phyloP scores from a whole-genome alignment of 768 basidiomycete genomes.

The Rhizopogon rudus region DNA sequence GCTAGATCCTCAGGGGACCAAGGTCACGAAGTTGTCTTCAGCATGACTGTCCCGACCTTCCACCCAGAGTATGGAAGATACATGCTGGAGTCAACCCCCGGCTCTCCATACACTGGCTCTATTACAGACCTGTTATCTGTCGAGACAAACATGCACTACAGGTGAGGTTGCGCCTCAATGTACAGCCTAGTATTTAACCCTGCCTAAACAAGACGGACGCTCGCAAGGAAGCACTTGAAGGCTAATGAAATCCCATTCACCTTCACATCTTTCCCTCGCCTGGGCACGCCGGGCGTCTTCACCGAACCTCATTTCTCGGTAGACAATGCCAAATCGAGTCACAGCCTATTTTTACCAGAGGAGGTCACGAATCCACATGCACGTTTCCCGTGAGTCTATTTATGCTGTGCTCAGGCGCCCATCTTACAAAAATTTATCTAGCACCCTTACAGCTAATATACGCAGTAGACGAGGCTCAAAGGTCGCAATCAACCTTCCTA shows the following conservation, averaged over 20 bases:
- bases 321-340: slow-evolving; percentile 73
- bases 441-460: slow-evolving; percentile 97
- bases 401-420: slow-evolving; percentile 7
- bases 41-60: slow-evolving; percentile 79
- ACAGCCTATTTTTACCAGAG: slow-evolving; percentile 91
- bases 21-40: slow-evolving; percentile 22
- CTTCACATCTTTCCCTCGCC: slow-evolving; percentile 90
- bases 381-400: slow-evolving; percentile 77
- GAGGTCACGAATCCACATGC: slow-evolving; percentile 97
- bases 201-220: slow-evolving; percentile 53
- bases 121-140: slow-evolving; percentile 85
- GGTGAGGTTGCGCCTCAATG: slow-evolving; percentile 37
- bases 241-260: slow-evolving; percentile 88
- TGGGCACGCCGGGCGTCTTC: slow-evolving; percentile 86
- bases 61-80: slow-evolving; percentile 98
- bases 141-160: slow-evolving; percentile 91
- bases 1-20: neutral
- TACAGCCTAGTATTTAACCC: slow-evolving; percentile 2
- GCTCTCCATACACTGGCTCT: slow-evolving; percentile 87
- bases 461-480: slow-evolving; percentile 86
- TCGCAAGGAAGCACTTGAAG: slow-evolving; percentile 80
- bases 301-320: slow-evolving; percentile 88
- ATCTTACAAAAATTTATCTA: slow-evolving; percentile 28
- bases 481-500: slow-evolving; percentile 91
- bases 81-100: slow-evolving; percentile 98